Evolutionary conservation across 306 rosid species (phyloP).

Genomic region (Lathyrus sativus): DNA sequence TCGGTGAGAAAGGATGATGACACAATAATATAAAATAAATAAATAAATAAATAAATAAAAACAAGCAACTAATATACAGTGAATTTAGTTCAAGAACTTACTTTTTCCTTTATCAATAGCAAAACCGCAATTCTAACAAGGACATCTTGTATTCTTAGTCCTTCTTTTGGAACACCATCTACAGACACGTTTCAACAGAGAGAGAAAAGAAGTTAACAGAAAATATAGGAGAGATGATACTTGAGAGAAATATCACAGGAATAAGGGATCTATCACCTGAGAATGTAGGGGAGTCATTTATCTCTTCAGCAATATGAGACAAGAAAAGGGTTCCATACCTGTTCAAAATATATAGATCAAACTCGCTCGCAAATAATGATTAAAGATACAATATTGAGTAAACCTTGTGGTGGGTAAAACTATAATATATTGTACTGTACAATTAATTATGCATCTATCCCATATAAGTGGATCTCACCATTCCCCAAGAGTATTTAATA

Average conservation of each 20-base stretch:
- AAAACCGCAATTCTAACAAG: slow-evolving; percentile 81
- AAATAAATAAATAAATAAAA: background rate
- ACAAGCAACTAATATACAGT: background rate
- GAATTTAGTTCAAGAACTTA: slow-evolving; percentile 46
- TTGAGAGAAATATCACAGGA: slow-evolving; percentile 7
- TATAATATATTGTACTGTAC: slow-evolving; percentile 9
- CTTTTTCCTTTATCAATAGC: slow-evolving; percentile 71
- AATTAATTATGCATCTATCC: slow-evolving; percentile 5
- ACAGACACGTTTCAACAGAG: slow-evolving; percentile 36
- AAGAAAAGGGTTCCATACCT: slow-evolving; percentile 88
- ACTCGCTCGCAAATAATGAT: slow-evolving; percentile 26
- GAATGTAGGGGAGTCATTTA: slow-evolving; percentile 72
- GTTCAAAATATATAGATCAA: slow-evolving; percentile 40
- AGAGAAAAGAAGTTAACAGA: background rate
- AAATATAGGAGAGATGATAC: slow-evolving; percentile 19
- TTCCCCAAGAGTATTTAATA: background rate
- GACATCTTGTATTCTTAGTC: slow-evolving; percentile 79
- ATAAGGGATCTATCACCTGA: slow-evolving; percentile 61
- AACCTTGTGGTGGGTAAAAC: background rate
- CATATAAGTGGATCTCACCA: background rate
- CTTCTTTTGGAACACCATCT: slow-evolving; percentile 99
- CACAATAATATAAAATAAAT: background rate
- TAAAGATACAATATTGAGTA: background rate
- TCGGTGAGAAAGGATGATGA: background rate
- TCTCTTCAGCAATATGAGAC: slow-evolving; percentile 79